Base-by-base conservation (phyloP, 805 yeast genomes). In the Ogataea dorogensis region DNA sequence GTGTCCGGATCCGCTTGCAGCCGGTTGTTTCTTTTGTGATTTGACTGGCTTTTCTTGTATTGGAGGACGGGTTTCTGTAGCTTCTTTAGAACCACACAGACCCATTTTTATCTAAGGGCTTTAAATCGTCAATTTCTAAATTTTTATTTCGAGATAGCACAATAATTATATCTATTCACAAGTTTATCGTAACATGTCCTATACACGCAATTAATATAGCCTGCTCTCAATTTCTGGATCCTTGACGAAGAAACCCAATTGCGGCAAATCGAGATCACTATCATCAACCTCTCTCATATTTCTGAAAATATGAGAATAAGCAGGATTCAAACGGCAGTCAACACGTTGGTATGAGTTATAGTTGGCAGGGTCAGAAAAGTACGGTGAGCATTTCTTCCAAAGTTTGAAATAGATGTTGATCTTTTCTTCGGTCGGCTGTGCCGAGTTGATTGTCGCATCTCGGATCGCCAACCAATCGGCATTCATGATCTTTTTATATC, bases 391-490 rank as follows among this genome's bases (percentile, higher is more conserved):
- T 22, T 65, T 47, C 44, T 73, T 70, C 44, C 77, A 73, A 36
- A 80, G 59, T 27, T 72, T 65, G 56, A 75, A 68, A 51, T 78
- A 80, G 17, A 78, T 59, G 20, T 68, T 64, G 41, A 70, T 67
- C 54, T 83, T 71, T 17, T 66, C 70, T 5, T 65, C 40, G 3
- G 47, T 39, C 31, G 56, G 60, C 9, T 54, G 51, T 1, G 46
- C 38, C 3, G 79, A 67, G 33, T 64, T 61, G 27, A 77, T 67
- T 5, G 93, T 83, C n/a, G 91, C 85, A 58, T 81, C 88, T 64
- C 89, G 75, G 38, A 85, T 62, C 3, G 91, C 84, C 31, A 86
- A 81, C 91, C 91, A 84, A 62, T 85, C 91, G 10, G 93, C 91
- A 55, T 77, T 77, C 7, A 87, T 85, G 43, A 85, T 78, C 52